Percentiles rank a stretch among this genome's conserved stretches.
phyloP scores from a whole-genome alignment of 108 stramenopile species.

The Skeletonema potamos region DNA sequence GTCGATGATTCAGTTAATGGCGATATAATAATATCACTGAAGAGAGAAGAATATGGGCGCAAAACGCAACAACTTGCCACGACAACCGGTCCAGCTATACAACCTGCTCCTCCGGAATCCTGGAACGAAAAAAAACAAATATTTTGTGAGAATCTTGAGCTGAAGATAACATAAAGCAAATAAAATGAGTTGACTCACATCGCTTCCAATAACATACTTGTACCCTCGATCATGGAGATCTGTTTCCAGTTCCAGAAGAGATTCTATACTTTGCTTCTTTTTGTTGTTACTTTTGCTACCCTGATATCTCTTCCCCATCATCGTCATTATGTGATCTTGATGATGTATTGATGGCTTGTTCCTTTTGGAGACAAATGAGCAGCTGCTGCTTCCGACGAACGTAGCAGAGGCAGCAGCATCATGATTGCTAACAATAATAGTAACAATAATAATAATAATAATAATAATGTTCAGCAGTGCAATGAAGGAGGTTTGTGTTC shows the following conservation, averaged over 20 bases:
- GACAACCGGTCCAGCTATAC: slow-evolving; percentile 78
- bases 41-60: slow-evolving; percentile 13
- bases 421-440: background rate
- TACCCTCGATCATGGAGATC: slow-evolving; percentile 40
- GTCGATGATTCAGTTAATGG: background rate
- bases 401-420: background rate
- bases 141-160: background rate
- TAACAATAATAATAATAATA: background rate
- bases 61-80: slow-evolving; percentile 66
- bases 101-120: slow-evolving; percentile 67
- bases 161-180: no score
- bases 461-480: background rate
- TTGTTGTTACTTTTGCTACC: slow-evolving; percentile 8
- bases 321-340: background rate
- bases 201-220: slow-evolving; percentile 62
- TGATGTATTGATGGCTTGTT: background rate
- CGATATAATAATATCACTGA: background rate
- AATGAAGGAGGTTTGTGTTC: background rate
- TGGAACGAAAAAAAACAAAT: background rate
- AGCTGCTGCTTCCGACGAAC: background rate
- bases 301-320: background rate
- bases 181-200: slow-evolving; percentile 28
- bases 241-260: slow-evolving; percentile 29
- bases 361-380: background rate
- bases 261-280: slow-evolving; percentile 25